These are phyloP conservation scores for Nyctanthes arbortristis DNA, from an alignment of 257 asterid genomes.

Conservation along the genomic window DNA sequence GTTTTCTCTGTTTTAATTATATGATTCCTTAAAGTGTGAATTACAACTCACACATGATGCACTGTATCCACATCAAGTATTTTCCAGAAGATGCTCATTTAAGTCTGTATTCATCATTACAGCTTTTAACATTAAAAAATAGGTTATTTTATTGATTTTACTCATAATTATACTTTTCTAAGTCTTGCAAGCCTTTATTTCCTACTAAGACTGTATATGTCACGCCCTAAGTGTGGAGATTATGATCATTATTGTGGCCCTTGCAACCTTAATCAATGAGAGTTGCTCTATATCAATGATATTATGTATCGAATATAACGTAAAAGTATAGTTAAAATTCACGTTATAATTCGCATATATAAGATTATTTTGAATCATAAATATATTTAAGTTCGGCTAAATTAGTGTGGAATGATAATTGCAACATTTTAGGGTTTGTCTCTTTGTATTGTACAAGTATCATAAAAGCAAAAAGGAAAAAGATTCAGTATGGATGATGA, in stretches of 20 bases:
- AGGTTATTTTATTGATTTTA: conserved; percentile 8
- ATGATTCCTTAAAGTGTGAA: conserved; percentile 10
- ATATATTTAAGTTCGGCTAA: too few species aligned
- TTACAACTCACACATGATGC: conserved; percentile 22
- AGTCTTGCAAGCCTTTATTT: conserved; percentile 10
- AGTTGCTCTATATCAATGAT: too few species aligned
- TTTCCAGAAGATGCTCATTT: not conserved
- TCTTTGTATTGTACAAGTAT: too few species aligned
- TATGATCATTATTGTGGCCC: not conserved
- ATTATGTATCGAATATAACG: too few species aligned
- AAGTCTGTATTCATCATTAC: not conserved
- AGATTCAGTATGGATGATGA: not conserved
- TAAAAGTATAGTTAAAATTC: too few species aligned
- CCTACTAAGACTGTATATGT: conserved; percentile 5
- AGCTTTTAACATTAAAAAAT: not conserved
- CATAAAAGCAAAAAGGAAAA: too few species aligned
- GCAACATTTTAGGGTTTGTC: too few species aligned
- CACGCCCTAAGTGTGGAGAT: not conserved
- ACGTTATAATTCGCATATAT: too few species aligned
- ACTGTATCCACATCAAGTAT: conserved; percentile 28
- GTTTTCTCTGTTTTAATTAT: not conserved
- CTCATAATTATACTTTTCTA: conserved; percentile 26
- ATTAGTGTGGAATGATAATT: too few species aligned
- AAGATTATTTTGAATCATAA: too few species aligned
- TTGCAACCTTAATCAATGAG: not conserved